These are phyloP conservation scores for Pestalotiopsis sp. DNA, from an alignment of 2,329 filamentous ascomycete species.

Conservation along the genomic window DNA sequence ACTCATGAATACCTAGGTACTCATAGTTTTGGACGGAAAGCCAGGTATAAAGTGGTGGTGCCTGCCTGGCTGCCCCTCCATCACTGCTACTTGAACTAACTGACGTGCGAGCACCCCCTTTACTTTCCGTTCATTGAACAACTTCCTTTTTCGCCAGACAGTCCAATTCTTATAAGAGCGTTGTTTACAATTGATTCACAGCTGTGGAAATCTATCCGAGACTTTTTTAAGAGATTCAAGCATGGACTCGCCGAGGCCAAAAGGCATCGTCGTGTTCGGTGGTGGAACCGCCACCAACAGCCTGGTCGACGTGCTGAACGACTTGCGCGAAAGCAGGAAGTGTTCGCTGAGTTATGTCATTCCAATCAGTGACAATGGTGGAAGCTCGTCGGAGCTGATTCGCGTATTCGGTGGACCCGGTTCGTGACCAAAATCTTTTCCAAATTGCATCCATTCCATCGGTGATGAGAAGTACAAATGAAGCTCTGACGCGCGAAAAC, in stretches of 20 bases:
- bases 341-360: slow-evolving; percentile 83
- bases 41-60: too few species aligned
- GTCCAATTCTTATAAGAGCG: too few species aligned
- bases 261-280: slow-evolving; percentile 82
- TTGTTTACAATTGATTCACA: too few species aligned
- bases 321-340: slow-evolving; percentile 63
- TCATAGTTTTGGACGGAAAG: too few species aligned
- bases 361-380: slow-evolving; percentile 94
- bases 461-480: neutral
- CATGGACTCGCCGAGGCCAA: slow-evolving; percentile 21
- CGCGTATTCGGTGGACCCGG: slow-evolving; percentile 93
- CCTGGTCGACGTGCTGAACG: slow-evolving; percentile 86
- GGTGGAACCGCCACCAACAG: slow-evolving; percentile 94
- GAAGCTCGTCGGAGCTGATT: slow-evolving; percentile 90
- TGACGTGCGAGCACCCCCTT: too few species aligned
- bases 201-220: too few species aligned
- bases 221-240: too few species aligned
- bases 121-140: too few species aligned
- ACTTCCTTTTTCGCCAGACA: too few species aligned
- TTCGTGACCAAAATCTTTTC: slow-evolving; percentile 32
- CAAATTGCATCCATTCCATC: slow-evolving; percentile 7
- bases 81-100: too few species aligned
- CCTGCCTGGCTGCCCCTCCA: too few species aligned
- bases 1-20: too few species aligned
- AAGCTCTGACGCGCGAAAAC: neutral